Conservation (phyloP, 441 rosid species). For the Populus hybrid region DNA sequence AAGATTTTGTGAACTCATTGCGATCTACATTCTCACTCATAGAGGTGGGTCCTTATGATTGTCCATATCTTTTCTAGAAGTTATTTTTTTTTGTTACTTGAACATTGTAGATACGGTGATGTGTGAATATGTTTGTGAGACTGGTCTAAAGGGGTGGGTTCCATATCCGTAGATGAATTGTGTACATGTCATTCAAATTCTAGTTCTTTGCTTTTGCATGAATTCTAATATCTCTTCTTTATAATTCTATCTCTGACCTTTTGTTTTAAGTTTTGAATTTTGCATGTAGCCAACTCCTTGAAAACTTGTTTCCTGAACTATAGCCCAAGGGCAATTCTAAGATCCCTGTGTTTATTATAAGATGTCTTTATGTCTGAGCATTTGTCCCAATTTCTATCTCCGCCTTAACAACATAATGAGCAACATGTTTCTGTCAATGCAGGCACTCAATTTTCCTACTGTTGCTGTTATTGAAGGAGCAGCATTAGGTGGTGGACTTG, state of each 20-base stretch:
- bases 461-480: conserved; percentile 91
- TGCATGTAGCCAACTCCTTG: background rate
- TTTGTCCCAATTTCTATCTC: background rate
- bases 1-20: conserved; percentile 60
- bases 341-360: background rate
- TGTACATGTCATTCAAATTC: background rate
- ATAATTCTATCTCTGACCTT: background rate
- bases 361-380: background rate
- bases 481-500: conserved; percentile 94
- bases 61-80: background rate
- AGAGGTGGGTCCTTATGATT: conserved; percentile 43
- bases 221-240: background rate
- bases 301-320: background rate
- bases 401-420: conserved; percentile 3
- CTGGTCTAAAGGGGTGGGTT: background rate
- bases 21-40: conserved; percentile 68
- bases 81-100: background rate
- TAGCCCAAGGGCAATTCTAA: background rate
- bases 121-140: background rate
- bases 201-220: background rate
- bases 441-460: conserved; percentile 72
- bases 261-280: background rate
- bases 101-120: background rate
- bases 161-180: background rate
- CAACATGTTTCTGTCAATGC: conserved; percentile 16